These are phyloP conservation scores for Nigrospora osmanthi DNA, from an alignment of 2,329 filamentous ascomycete genomes.

Conservation along the genomic window DNA sequence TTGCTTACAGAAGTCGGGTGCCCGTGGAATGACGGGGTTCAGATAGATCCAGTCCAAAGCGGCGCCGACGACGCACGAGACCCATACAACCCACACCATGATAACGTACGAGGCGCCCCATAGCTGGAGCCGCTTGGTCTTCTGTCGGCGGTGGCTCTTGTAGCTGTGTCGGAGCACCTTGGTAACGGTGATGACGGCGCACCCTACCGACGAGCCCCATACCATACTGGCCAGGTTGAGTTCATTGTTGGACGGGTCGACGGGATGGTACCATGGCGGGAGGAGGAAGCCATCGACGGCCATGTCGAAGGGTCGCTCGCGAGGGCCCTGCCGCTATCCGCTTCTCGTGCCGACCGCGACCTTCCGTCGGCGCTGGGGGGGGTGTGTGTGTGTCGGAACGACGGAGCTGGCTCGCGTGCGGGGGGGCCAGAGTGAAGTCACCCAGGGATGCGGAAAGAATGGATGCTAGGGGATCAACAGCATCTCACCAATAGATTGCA, in stretches of 20 bases:
- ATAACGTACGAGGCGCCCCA: background rate
- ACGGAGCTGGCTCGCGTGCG: too few relatives aligned
- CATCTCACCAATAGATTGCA: too few relatives aligned
- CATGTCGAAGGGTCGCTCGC: too few relatives aligned
- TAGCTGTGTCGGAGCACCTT: background rate
- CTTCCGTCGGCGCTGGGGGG: too few relatives aligned
- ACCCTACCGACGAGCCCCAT: background rate
- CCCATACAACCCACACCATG: conserved; percentile 1
- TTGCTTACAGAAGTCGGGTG: too few relatives aligned
- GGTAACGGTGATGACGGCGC: background rate
- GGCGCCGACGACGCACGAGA: background rate
- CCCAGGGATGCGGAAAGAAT: too few relatives aligned
- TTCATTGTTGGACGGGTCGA: background rate
- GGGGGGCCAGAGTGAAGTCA: too few relatives aligned
- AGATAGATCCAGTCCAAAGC: background rate
- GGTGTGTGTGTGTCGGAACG: too few relatives aligned
- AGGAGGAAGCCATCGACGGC: background rate
- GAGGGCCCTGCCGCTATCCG: too few relatives aligned
- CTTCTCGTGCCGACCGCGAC: too few relatives aligned
- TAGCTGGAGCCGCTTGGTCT: background rate
- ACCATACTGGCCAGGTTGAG: background rate
- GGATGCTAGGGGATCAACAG: too few relatives aligned
- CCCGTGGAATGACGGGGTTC: background rate
- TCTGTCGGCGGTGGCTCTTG: background rate
- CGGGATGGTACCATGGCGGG: background rate